Evolutionary conservation across 768 basidiomycete species (phyloP).

Genomic region (Termitomyces sp.): DNA sequence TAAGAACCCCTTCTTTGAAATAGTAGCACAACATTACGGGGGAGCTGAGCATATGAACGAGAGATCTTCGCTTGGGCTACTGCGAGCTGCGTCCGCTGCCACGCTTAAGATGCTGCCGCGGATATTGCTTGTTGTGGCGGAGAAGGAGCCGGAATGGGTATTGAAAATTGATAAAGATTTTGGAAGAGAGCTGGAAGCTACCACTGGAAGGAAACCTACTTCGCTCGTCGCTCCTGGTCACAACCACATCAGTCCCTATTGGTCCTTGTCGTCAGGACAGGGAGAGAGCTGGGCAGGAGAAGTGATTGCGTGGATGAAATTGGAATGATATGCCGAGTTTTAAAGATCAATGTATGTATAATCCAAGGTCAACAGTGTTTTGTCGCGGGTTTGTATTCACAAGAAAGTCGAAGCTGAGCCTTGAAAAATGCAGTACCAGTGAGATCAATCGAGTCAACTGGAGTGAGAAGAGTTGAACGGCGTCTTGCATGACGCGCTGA

Average conservation of each 20-base stretch:
- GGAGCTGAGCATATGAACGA: conserved; percentile 28
- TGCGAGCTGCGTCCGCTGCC: conserved; percentile 28
- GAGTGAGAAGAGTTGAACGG: background rate
- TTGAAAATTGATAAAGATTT: conserved; percentile 31
- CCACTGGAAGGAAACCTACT: conserved; percentile 25
- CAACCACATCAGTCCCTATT: conserved; percentile 58
- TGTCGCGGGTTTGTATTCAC: background rate
- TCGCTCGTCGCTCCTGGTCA: conserved; percentile 44
- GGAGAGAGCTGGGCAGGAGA: conserved; percentile 62
- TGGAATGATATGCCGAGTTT: background rate
- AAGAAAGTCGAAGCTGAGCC: background rate
- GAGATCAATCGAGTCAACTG: background rate
- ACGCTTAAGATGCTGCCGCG: conserved; percentile 37
- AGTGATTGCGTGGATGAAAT: conserved; percentile 32
- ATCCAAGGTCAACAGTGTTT: background rate
- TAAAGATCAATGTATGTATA: background rate
- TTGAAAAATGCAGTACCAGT: background rate
- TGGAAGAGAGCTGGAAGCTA: conserved; percentile 30
- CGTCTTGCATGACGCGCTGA: background rate
- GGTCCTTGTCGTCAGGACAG: conserved; percentile 45
- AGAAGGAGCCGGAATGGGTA: conserved; percentile 49
- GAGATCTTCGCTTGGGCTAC: conserved; percentile 37
- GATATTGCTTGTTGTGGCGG: conserved; percentile 43
- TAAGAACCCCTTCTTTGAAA: conserved; percentile 19
- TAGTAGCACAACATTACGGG: conserved; percentile 35